Evolutionary conservation across 2,329 filamentous ascomycete species (phyloP), one percentile per base, ranked within the genome.

Genomic region (Ophiocordyceps camponoti-leonardi): DNA sequence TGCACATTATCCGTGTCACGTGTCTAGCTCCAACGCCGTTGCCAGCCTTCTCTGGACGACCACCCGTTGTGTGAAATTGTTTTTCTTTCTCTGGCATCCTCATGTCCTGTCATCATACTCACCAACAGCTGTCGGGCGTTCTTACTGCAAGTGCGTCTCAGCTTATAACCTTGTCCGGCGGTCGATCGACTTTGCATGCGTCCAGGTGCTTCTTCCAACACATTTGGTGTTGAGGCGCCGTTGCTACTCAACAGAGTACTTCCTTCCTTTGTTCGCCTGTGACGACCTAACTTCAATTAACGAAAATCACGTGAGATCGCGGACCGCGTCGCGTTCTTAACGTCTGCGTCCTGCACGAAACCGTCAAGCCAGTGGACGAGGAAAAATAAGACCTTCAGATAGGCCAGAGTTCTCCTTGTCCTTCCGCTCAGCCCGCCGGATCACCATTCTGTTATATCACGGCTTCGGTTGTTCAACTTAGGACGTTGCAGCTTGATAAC

Each of bases 251-350:
- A 23, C 22, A 23, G 22, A 28, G 26, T 28, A 28, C 26, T 8
- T 28, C 6, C 26, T 26, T 8, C 23, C 8, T n/a, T n/a, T n/a
- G n/a, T n/a, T n/a, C n/a, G n/a, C n/a, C n/a, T n/a, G n/a, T n/a
- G n/a, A n/a, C n/a, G n/a, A n/a, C 22, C 22, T 6, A 23, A 23
- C 10, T 19, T 39, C 35, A 18, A 39, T 54, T 58, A 63, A 60
- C 56, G 59, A 60, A 14, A 13, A 13, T 52, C 62, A 65, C 61
- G 62, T 65, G 62, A 51, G 2, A 6, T 11, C 56, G 59, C 52
- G 61, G 48, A 44, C 51, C 61, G 61, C 56, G 57, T 56, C 54
- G 51, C 47, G 44, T 35, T 20, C 35, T 19, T 39, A 18, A 39
- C 35, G 20, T n/a, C 35, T 19, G n/a, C n/a, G 10, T 10, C 10